Percentiles rank a stretch among this genome's conserved stretches.
phyloP scores from a whole-genome alignment of 177 flowering plant species.

The Vitis hybrid region DNA sequence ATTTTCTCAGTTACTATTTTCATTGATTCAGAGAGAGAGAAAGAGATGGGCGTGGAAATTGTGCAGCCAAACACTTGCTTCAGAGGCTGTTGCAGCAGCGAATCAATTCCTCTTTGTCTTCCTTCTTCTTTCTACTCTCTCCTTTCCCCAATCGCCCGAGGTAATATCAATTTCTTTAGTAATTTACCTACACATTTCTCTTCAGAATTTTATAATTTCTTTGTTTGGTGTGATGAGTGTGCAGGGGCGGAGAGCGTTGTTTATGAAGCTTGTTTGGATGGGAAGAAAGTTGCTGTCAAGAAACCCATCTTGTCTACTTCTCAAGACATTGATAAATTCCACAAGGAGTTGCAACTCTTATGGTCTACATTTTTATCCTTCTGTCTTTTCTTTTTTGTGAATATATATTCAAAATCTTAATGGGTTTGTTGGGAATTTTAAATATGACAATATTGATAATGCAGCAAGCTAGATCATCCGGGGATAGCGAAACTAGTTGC shows the following conservation, averaged over 20 bases:
- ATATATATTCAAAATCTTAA: background rate
- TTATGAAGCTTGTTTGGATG: conserved; percentile 65
- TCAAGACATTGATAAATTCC: conserved; percentile 71
- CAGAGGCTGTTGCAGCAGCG: conserved; percentile 84
- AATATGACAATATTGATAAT: background rate
- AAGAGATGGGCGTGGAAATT: conserved; percentile 49
- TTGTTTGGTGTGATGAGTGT: background rate
- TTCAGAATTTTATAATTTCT: background rate
- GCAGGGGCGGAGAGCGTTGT: conserved; percentile 90
- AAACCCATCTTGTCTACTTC: conserved; percentile 82
- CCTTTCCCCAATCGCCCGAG: conserved; percentile 71
- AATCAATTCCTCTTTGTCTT: conserved; percentile 77
- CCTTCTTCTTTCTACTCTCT: conserved; percentile 66
- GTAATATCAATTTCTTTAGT: conserved; percentile 23
- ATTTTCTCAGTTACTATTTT: no score
- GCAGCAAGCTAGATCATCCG: conserved; percentile 77
- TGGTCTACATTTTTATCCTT: conserved; percentile 40
- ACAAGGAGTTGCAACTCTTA: conserved; percentile 70
- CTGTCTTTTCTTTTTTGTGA: background rate
- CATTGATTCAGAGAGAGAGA: conserved; percentile 8
- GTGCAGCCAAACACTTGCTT: conserved; percentile 78
- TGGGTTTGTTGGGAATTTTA: conserved; percentile 2
- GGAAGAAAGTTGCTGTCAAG: conserved; percentile 75
- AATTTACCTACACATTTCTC: background rate
- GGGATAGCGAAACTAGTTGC: conserved; percentile 75